Evolutionary conservation across 495 filamentous ascomycete species (phyloP), one percentile per base, ranked within the genome.

Genomic region (Aspergillus asperescens): DNA sequence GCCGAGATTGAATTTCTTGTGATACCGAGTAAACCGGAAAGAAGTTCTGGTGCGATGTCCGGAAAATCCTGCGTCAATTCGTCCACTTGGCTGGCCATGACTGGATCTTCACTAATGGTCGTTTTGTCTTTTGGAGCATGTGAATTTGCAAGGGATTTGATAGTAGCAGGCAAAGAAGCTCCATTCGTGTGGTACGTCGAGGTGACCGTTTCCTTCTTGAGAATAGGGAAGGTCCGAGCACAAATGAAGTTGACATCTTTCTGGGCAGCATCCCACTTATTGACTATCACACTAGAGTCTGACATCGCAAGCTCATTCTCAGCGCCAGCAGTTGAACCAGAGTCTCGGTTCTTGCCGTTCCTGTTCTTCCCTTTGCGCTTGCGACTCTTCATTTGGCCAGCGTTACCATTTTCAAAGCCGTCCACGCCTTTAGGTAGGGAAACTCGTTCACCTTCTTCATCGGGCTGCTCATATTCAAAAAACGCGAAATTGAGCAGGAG

Each of bases 401-500:
- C 62, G 0, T 58, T 55, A 5, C 70, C 72, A 8, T 77, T 73
- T 22, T 73, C 75, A 59, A 96, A 96, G 0, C 81, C 90, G 51
- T 96, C 89, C 9, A 96, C 71, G 1, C 91, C 88, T 62, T 86
- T 89, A 2, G 79, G 78, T 10, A 81, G 63, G 4, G 56, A 60
- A 1, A 66, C 58, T 19, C 77, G 72, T 2, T 72, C 71, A 0
- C 63, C 68, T 6, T 70, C 67, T 16, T 64, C 61, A 13, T 48
- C 54, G 0, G 49, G 15, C n/a, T 66, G 58, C 3, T 72, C 68
- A 28, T 88, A 76, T 34, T 86, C 79, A 13, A 96, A 81, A 62
- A 81, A 88, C 8, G 83, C 77, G 5, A 85, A 74, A 49, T 85
- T 93, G 9, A 96, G 75, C 3, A 98, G 73, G 41, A 89, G 83